Percentiles rank a stretch among this genome's conserved stretches.
phyloP scores from a whole-genome alignment of 345 rosid species.

The Toxicodendron radicans region DNA sequence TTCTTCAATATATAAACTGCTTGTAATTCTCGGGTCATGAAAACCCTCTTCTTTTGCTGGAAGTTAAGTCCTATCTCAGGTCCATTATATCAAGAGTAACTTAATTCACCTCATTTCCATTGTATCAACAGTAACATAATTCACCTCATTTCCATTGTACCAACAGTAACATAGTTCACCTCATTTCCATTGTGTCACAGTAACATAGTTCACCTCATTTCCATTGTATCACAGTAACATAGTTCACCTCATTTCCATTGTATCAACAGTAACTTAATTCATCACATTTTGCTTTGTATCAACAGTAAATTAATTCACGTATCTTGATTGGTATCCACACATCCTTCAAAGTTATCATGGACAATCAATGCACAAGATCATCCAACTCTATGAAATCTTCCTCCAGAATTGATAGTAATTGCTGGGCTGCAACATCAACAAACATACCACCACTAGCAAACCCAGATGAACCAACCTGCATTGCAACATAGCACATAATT shows the following conservation, averaged over 20 bases:
- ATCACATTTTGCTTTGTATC: not conserved
- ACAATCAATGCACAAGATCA: slow-evolving; percentile 36
- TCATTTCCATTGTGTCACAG: not conserved
- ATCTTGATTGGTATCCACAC: slow-evolving; percentile 12
- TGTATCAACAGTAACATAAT: slow-evolving; percentile 4
- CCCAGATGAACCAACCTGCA: slow-evolving; percentile 37
- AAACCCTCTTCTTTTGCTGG: slow-evolving; percentile 6
- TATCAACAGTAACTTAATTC: no score
- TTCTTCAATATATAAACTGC: slow-evolving; percentile 1
- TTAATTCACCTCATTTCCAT: no score
- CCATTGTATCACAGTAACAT: slow-evolving; percentile 7
- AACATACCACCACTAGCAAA: slow-evolving; percentile 13
- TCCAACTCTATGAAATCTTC: slow-evolving; percentile 49
- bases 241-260: not conserved
- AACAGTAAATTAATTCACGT: slow-evolving; percentile 3
- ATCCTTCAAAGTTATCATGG: slow-evolving; percentile 4
- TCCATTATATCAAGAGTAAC: not conserved
- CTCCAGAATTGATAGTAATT: slow-evolving; percentile 27
- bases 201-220: no score
- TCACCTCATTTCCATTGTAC: not conserved
- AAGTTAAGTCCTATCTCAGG: not conserved
- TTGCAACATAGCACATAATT: not conserved
- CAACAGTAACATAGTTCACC: slow-evolving; percentile 6
- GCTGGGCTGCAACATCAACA: slow-evolving; percentile 14
- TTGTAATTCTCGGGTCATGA: slow-evolving; percentile 4